Evolutionary conservation across 1,284 basidiomycete species (phyloP), one percentile per base, ranked within the genome.

Genomic region (Exobasidium cylindrosporum): DNA sequence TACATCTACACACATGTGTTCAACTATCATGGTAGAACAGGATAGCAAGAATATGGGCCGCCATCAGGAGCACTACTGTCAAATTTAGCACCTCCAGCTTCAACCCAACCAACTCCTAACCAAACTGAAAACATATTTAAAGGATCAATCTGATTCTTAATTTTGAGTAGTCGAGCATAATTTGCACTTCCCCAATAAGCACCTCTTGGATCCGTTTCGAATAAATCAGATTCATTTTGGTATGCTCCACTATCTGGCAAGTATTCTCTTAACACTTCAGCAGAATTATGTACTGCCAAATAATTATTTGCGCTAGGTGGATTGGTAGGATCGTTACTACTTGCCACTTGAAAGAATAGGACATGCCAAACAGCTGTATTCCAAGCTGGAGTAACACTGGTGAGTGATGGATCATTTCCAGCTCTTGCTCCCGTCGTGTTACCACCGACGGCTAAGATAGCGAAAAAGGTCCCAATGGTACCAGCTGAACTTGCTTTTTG

Each of bases 341-440:
- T 11, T 10, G 52, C 52, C 6, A 23, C 6, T 7, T 31, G 24
- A 23, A 31, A 46, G 2, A 58, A 14, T 7, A 63, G 43, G n/a
- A 65, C 60, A 29, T 64, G 44, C 61, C 61, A 65, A 23, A 63
- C 26, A n/a, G 21, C 40, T 47, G 31, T 29, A 26, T 53, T 28
- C 63, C 63, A 65, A 6, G 63, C 63, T 11, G 63, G 43, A 28
- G 61, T 65, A 6, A 64, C n/a, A n/a, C n/a, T n/a, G n/a, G n/a
- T n/a, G n/a, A n/a, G n/a, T 45, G 43, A 17, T 45, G 43, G 43
- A 45, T 45, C 43, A 11, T 45, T 45, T 45, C 43, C 43, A 2
- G 43, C 43, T 45, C 43, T 14, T 17, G 43, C 43, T 17, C 43
- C 43, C 3, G 43, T 45, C 17, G 17, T 45, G 10, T 45, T 45